These are phyloP conservation scores for Cronartium ribicola DNA, from an alignment of 1,284 basidiomycete species.

Conservation along the genomic window DNA sequence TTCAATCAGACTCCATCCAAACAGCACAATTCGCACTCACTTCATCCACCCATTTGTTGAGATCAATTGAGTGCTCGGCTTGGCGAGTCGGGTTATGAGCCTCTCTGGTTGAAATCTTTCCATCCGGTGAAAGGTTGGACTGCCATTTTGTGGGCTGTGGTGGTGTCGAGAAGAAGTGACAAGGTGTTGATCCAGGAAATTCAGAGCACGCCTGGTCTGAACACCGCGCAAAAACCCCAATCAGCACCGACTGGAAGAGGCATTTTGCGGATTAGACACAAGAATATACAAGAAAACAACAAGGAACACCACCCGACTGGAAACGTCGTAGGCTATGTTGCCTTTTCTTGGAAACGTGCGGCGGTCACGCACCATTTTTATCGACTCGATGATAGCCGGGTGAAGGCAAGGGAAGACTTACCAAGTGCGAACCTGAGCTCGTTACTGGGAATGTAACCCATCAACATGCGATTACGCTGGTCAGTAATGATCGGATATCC, in stretches of 20 bases:
- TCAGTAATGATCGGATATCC: conserved; percentile 33
- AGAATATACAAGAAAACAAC: too few species aligned
- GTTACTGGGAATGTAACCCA: conserved; percentile 38
- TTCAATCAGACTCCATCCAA: conserved; percentile 55
- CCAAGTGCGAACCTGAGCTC: conserved; percentile 32
- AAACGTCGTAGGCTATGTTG: too few species aligned
- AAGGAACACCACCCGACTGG: too few species aligned
- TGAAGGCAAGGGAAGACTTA: conserved; percentile 1
- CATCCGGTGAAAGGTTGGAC: neutral
- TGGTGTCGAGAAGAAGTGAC: conserved; percentile 2
- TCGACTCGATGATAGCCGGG: neutral
- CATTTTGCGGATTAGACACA: too few species aligned
- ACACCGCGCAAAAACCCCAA: too few species aligned
- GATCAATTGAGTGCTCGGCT: conserved; percentile 63
- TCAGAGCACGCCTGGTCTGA: conserved; percentile 1
- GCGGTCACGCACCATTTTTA: too few species aligned
- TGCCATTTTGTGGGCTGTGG: neutral
- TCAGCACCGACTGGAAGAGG: too few species aligned
- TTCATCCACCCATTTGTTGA: conserved; percentile 60
- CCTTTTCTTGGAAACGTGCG: too few species aligned
- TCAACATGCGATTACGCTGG: conserved; percentile 11
- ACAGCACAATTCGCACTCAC: conserved; percentile 56
- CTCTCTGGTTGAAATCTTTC: conserved; percentile 44
- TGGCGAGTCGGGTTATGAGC: conserved; percentile 56
- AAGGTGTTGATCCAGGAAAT: neutral